A percentile compares a stretch with the other conserved stretches of the same genome.
These are phyloP conservation scores for Russula virescens DNA, from an alignment of 768 basidiomycete species.

Conservation along the genomic window DNA sequence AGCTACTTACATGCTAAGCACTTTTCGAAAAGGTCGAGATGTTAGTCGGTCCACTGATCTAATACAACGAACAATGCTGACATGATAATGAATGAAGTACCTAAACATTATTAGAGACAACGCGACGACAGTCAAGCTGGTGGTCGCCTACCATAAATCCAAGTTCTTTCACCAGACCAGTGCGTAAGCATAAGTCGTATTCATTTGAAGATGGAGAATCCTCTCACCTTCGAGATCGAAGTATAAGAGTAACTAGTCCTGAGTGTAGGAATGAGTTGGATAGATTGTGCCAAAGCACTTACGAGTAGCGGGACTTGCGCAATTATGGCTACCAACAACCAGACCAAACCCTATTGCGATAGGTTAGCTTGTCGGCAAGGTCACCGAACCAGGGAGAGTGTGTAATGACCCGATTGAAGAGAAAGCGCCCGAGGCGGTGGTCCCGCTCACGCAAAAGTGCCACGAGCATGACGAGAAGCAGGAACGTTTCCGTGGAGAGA, in stretches of 20 bases:
- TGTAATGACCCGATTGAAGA: constrained; percentile 15
- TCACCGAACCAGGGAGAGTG: neutral
- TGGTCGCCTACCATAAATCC: constrained; percentile 1
- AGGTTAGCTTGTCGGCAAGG: neutral
- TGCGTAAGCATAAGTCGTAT: neutral
- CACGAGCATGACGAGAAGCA: constrained; percentile 7
- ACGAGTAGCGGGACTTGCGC: constrained; percentile 17
- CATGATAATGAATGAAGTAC: constrained; percentile 10
- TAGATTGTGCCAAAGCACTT: neutral
- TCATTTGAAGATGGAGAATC: neutral
- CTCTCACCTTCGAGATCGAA: constrained; percentile 6
- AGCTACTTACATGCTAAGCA: constrained; percentile 8
- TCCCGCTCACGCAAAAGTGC: constrained; percentile 19
- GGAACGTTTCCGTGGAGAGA: constrained; percentile 11
- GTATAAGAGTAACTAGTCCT: constrained; percentile 9
- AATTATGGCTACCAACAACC: constrained; percentile 13
- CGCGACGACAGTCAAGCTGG: neutral
- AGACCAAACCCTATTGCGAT: constrained; percentile 11
- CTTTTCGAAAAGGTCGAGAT: neutral
- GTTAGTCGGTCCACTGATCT: neutral
- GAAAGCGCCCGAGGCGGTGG: constrained; percentile 16
- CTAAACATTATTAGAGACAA: constrained; percentile 4
- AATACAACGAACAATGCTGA: neutral
- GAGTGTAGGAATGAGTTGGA: neutral
- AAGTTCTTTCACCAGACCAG: neutral